A percentile compares a stretch with the other conserved stretches of the same genome.
Conservation (phyloP, 1,139 yeast species). For the Yamadazyma songkhlaensis region DNA sequence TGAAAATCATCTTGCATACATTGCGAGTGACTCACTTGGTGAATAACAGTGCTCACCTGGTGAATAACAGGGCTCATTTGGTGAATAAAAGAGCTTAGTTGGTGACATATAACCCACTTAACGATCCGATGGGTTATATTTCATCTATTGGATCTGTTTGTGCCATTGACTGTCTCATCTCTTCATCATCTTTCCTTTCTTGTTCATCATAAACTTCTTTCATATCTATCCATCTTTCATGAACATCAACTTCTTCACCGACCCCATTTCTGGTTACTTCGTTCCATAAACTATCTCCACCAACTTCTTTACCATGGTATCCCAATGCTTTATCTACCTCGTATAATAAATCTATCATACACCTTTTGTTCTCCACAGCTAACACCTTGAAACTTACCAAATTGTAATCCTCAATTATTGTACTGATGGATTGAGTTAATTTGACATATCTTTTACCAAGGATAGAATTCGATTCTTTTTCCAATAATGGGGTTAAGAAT, state of each 20-base stretch:
- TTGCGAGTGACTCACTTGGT: no score
- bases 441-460: constrained; percentile 63
- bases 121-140: no score
- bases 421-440: constrained; percentile 77
- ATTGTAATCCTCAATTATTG: constrained; percentile 82
- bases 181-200: constrained; percentile 36
- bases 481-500: constrained; percentile 65
- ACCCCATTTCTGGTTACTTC: constrained; percentile 74
- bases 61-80: no score
- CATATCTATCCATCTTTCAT: constrained; percentile 92
- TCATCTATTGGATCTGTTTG: constrained; percentile 41
- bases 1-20: no score
- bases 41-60: no score
- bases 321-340: constrained; percentile 90
- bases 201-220: constrained; percentile 70
- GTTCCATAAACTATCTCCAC: constrained; percentile 96
- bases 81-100: no score
- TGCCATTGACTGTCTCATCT: constrained; percentile 7
- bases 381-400: constrained; percentile 87
- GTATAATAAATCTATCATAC: constrained; percentile 80
- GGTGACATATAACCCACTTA: no score
- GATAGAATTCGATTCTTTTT: constrained; percentile 62
- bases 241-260: constrained; percentile 62
- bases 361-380: constrained; percentile 84
- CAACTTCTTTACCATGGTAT: constrained; percentile 85